Conservation (phyloP, 768 basidiomycete genomes). For the Lentinula lateritia region DNA sequence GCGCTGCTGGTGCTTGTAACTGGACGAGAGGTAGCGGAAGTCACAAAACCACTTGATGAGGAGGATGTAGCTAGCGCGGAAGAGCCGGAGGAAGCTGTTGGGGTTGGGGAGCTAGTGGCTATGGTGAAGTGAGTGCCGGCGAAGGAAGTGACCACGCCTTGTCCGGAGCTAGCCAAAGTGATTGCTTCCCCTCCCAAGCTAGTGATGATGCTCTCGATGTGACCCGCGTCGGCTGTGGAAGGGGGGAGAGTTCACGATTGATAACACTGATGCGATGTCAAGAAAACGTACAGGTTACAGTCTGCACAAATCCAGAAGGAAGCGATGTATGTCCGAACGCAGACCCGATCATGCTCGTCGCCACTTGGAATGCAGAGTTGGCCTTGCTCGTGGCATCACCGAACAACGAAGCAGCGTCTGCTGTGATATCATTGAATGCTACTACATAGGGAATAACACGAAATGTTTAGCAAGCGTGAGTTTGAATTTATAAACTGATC, state of each 20-base stretch:
- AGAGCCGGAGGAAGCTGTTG: not conserved
- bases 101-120: not conserved
- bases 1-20: not conserved
- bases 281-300: not conserved
- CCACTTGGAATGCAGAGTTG: not conserved
- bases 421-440: not conserved
- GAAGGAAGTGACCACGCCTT: not conserved
- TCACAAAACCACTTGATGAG: not conserved
- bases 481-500: no score
- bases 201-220: not conserved
- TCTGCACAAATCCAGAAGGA: not conserved
- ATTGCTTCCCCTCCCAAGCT: not conserved
- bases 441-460: no score
- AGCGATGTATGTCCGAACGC: not conserved
- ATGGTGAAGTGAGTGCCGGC: not conserved
- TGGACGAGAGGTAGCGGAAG: not conserved
- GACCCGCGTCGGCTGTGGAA: not conserved
- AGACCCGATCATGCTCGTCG: not conserved
- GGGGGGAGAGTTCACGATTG: not conserved
- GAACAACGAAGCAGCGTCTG: not conserved
- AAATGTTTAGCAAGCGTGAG: no score
- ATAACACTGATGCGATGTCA: not conserved
- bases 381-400: not conserved
- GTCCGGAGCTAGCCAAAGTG: not conserved
- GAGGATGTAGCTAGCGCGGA: not conserved